Percentiles rank a stretch among this genome's conserved stretches.
Conservation (phyloP, 129 eudicot species). For the Erigeron canadensis region DNA sequence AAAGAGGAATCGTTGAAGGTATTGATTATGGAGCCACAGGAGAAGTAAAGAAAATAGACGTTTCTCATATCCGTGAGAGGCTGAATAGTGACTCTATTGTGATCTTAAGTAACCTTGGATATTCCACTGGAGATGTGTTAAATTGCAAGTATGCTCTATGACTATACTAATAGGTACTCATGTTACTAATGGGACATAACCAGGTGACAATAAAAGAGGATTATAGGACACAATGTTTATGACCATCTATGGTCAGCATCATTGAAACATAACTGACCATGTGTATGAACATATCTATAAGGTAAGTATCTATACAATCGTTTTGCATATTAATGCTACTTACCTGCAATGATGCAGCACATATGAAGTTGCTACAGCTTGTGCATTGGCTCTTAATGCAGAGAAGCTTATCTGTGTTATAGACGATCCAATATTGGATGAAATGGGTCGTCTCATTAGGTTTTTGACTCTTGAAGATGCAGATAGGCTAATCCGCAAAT, state of each 20-base stretch:
- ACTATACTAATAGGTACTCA: neutral
- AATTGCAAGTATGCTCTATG: constrained; percentile 62
- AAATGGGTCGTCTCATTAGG: constrained; percentile 58
- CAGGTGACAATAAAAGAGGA: neutral
- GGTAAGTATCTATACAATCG: neutral
- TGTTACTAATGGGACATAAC: neutral
- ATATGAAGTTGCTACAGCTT: constrained; percentile 94
- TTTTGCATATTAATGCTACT: neutral
- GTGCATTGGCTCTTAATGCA: constrained; percentile 84
- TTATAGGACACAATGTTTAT: too few relatives aligned
- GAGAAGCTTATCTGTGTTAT: constrained; percentile 83
- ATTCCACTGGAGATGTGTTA: constrained; percentile 76
- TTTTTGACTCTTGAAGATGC: constrained; percentile 69
- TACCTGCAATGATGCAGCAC: constrained; percentile 44
- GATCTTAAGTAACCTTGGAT: constrained; percentile 62
- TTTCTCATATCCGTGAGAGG: constrained; percentile 57
- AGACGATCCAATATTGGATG: constrained; percentile 69
- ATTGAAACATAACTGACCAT: neutral
- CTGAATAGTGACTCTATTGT: constrained; percentile 64
- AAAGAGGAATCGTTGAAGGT: constrained; percentile 76
- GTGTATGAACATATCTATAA: neutral
- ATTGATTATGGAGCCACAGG: constrained; percentile 78
- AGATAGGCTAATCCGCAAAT: constrained; percentile 49
- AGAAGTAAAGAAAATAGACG: constrained; percentile 77
- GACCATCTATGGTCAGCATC: too few relatives aligned